phyloP scores from a whole-genome alignment of 2,329 filamentous ascomycete species.

The Calonectria pseudoturangicola region DNA sequence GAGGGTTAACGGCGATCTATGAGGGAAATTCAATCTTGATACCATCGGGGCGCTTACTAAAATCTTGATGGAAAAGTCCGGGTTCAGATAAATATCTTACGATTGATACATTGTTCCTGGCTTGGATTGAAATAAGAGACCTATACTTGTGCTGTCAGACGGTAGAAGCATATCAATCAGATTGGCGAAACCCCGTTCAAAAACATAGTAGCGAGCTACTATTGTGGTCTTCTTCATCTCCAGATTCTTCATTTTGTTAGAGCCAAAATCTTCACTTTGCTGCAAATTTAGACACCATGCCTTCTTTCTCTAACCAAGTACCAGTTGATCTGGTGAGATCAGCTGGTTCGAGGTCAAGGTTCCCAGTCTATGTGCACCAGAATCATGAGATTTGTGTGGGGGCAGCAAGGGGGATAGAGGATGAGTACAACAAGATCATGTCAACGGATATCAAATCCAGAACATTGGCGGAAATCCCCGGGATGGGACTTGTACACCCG shows the following conservation, averaged over 20 bases:
- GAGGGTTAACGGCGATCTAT: background rate
- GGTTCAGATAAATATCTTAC: background rate
- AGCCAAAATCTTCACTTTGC: background rate
- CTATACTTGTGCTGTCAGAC: background rate
- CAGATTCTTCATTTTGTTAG: background rate
- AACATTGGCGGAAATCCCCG: conserved; percentile 4
- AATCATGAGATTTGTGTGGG: conserved; percentile 15
- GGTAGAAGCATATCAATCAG: background rate
- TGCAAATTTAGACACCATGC: background rate
- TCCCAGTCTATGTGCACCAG: conserved; percentile 15
- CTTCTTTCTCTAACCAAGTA: conserved; percentile 10
- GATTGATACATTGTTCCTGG: too few relatives aligned
- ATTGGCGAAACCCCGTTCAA: background rate
- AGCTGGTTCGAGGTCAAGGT: background rate
- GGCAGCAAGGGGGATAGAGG: conserved; percentile 1
- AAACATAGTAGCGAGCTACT: background rate
- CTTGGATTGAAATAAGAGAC: conserved; percentile 2
- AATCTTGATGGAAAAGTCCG: background rate
- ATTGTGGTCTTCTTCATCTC: background rate
- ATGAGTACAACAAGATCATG: conserved; percentile 23
- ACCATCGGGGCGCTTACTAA: background rate
- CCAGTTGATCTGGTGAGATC: background rate
- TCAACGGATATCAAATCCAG: conserved; percentile 15
- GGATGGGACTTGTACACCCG: conserved; percentile 3
- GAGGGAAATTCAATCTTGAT: background rate